Evolutionary conservation across 257 asterid species (phyloP), one percentile per base, ranked within the genome.

Genomic region (Fraxinus anomala): DNA sequence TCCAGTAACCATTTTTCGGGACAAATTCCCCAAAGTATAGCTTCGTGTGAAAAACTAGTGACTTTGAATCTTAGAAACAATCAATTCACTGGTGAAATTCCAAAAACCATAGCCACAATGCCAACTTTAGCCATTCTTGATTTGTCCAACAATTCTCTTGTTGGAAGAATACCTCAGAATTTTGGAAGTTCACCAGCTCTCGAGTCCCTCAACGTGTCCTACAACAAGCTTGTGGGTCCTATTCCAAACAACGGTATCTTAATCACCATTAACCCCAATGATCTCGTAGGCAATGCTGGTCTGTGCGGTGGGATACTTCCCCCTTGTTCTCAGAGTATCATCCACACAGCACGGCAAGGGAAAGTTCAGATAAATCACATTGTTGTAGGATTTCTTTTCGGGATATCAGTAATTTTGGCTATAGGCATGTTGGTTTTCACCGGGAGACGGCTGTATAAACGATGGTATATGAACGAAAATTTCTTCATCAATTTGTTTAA

Each of bases 161-260:
- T 82, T 11, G 96, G 97, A 76, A 74, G 73, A 24, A 91, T 92
- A 69, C 97, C 97, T 0, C 82, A 86, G 21, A 83, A 83, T 47
- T 84, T 92, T 26, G 97, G 96, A 39, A 88, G 81, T 82, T 89
- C 92, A 0, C 96, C 92, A 10, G 89, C 97, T 75, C 93, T 92
- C 11, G 97, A 92, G 79, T 87, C 66, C 84, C 84, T 92, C 33
- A 91, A 92, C 70, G 31, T 92, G 54, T 91, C 97, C 0, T 83
- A 89, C 78, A 91, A 92, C 63, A 85, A 83, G 56, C 96, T 92
- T 56, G 88, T 63, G 79, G 97, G 97, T 56, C 92, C 92, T 16
- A 88, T 92, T 65, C 97, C 97, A 14, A 83, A 80, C 70, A 86
- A 70, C 67, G 96, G 96, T 6, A 88, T 91, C 70, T 75, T 89